phyloP scores from a whole-genome alignment of 768 basidiomycete species.

The Leccinum ochraceum region DNA sequence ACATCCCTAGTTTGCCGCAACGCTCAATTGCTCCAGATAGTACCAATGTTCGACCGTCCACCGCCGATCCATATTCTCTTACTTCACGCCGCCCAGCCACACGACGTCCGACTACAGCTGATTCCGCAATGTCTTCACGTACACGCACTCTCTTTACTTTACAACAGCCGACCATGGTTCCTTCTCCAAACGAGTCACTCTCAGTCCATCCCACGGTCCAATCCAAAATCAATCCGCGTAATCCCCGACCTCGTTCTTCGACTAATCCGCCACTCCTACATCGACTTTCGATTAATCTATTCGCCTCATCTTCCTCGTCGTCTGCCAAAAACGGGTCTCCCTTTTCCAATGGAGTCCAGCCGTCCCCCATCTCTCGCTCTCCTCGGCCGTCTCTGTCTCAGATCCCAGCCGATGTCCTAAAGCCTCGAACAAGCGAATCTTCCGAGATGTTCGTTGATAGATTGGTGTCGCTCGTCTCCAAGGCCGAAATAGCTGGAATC shows the following conservation, averaged over 20 bases:
- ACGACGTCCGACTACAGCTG: slow-evolving; percentile 46
- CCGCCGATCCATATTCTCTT: slow-evolving; percentile 17
- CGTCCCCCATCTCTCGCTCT: slow-evolving; percentile 38
- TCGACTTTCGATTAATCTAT: slow-evolving; percentile 67
- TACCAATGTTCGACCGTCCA: slow-evolving; percentile 17
- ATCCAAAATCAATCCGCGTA: slow-evolving; percentile 32
- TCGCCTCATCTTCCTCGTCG: slow-evolving; percentile 48
- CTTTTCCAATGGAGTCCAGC: slow-evolving; percentile 11
- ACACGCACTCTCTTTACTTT: slow-evolving; percentile 32
- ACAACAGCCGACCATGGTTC: slow-evolving; percentile 21
- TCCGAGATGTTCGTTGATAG: slow-evolving; percentile 69
- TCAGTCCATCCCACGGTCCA: slow-evolving; percentile 8
- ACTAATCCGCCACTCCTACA: slow-evolving; percentile 73
- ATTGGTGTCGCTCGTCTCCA: slow-evolving; percentile 62
- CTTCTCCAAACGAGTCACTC: slow-evolving; percentile 10
- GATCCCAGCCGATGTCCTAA: slow-evolving; percentile 46
- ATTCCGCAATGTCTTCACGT: slow-evolving; percentile 35
- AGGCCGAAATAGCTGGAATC: slow-evolving; percentile 77
- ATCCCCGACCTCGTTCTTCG: slow-evolving; percentile 46
- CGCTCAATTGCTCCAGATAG: slow-evolving; percentile 4
- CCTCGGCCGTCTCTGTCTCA: slow-evolving; percentile 47
- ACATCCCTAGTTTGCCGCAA: slow-evolving; percentile 16
- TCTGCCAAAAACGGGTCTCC: slow-evolving; percentile 16
- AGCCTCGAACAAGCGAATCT: slow-evolving; percentile 63
- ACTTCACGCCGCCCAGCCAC: slow-evolving; percentile 17